Percentiles rank a stretch among this genome's conserved stretches.
These are phyloP conservation scores for Blepharisma stoltei DNA, from an alignment of 73 alveolate species.

Conservation along the genomic window DNA sequence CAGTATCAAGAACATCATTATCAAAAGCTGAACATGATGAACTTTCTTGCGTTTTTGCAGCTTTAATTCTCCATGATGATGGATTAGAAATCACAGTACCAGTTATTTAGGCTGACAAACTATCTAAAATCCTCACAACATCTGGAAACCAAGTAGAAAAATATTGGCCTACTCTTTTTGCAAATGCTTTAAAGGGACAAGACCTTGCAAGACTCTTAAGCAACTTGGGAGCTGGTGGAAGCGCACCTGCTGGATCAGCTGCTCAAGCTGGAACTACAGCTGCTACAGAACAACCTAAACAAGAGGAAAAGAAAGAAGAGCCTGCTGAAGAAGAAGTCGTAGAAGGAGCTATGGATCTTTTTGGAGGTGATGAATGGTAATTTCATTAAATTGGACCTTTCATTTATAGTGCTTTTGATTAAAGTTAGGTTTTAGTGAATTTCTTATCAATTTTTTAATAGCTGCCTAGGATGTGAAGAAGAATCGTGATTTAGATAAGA, in stretches of 20 bases:
- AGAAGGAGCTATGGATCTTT: not conserved
- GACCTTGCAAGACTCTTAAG: slow-evolving; percentile 63
- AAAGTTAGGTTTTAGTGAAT: too few relatives aligned
- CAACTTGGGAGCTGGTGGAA: slow-evolving; percentile 65
- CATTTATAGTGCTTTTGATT: too few relatives aligned
- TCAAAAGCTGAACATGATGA: slow-evolving; percentile 84
- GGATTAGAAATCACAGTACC: slow-evolving; percentile 56
- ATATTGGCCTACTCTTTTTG: slow-evolving; percentile 85
- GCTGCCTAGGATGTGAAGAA: too few relatives aligned
- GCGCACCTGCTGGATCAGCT: slow-evolving; percentile 33
- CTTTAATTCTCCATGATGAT: slow-evolving; percentile 78
- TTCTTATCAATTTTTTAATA: too few relatives aligned
- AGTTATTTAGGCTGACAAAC: slow-evolving; percentile 56
- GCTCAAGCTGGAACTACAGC: slow-evolving; percentile 50
- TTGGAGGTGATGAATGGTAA: too few relatives aligned
- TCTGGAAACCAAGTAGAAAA: slow-evolving; percentile 85
- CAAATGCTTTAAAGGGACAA: slow-evolving; percentile 75
- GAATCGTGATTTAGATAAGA: too few relatives aligned
- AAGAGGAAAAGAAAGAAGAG: slow-evolving; percentile 28
- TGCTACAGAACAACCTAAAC: slow-evolving; percentile 28
- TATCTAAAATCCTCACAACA: slow-evolving; percentile 67
- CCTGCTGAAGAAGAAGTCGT: slow-evolving; percentile 3
- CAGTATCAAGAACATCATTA: slow-evolving; percentile 48
- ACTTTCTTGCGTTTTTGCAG: slow-evolving; percentile 83
- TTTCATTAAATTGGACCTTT: not conserved